Percentiles rank a stretch among this genome's conserved stretches.
These are phyloP conservation scores for Erysimum pusillum DNA, from an alignment of 441 rosid species.

Conservation along the genomic window DNA sequence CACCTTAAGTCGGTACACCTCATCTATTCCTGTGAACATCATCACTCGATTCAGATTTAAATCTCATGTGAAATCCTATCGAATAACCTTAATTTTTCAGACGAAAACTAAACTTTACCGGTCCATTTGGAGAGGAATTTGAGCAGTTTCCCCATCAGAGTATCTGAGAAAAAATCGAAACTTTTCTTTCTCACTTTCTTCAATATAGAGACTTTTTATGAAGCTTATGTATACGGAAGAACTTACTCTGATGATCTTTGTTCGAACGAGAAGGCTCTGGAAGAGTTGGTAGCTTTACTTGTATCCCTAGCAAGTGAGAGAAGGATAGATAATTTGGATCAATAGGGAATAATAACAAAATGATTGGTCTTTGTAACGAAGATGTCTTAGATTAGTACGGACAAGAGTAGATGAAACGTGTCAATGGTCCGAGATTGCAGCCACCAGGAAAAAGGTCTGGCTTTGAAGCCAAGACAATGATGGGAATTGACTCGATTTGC, in stretches of 20 bases:
- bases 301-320: slow-evolving; percentile 36
- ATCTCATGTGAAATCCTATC: background rate
- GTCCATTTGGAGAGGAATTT: slow-evolving; percentile 41
- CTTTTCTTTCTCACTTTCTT: background rate
- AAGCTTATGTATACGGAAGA: slow-evolving; percentile 4
- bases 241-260: slow-evolving; percentile 40
- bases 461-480: slow-evolving; percentile 50
- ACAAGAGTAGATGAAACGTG: slow-evolving; percentile 47
- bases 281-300: slow-evolving; percentile 44
- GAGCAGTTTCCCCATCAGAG: slow-evolving; percentile 33
- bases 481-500: slow-evolving; percentile 46
- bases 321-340: background rate
- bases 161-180: slow-evolving; percentile 20
- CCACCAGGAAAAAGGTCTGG: slow-evolving; percentile 48
- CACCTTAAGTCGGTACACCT: slow-evolving; percentile 43
- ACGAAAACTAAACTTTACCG: slow-evolving; percentile 16
- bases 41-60: background rate
- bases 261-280: slow-evolving; percentile 42
- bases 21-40: slow-evolving; percentile 43
- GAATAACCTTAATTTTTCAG: background rate
- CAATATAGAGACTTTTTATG: background rate
- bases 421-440: slow-evolving; percentile 41
- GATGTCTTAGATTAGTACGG: slow-evolving; percentile 27
- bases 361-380: background rate
- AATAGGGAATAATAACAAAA: background rate